These are phyloP conservation scores for Jackrogersella minutella DNA, from an alignment of 495 filamentous ascomycete species.

Conservation along the genomic window DNA sequence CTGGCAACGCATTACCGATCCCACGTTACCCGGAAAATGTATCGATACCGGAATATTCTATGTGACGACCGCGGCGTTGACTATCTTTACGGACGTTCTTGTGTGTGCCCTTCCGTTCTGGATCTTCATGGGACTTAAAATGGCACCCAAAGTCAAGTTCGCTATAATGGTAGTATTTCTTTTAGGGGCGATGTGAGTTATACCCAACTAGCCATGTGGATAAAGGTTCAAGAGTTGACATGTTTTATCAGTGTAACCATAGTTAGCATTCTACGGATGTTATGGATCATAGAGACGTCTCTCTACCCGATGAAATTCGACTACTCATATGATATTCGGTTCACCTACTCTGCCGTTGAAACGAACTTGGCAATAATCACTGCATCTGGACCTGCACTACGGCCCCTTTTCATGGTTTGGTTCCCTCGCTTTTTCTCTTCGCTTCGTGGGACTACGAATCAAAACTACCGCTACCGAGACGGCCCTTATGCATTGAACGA, in stretches of 20 bases:
- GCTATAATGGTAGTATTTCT: conserved; percentile 60
- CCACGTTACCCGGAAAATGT: conserved; percentile 54
- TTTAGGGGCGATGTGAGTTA: conserved; percentile 58
- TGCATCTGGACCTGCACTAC: conserved; percentile 55
- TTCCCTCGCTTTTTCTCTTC: conserved; percentile 48
- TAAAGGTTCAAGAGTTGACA: not conserved
- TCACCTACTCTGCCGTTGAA: conserved; percentile 61
- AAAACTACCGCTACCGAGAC: conserved; percentile 33
- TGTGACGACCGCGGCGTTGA: conserved; percentile 55
- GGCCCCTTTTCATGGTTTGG: conserved; percentile 55
- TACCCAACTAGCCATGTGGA: not conserved
- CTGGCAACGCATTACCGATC: conserved; percentile 50
- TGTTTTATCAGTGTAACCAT: conserved; percentile 57
- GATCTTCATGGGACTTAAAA: conserved; percentile 57
- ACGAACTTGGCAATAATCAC: conserved; percentile 64
- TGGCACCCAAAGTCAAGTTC: conserved; percentile 56
- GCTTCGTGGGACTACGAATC: conserved; percentile 29
- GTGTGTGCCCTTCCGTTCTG: conserved; percentile 59
- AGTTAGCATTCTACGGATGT: conserved; percentile 53
- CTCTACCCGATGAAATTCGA: conserved; percentile 37
- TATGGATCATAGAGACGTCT: conserved; percentile 42
- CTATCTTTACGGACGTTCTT: conserved; percentile 60
- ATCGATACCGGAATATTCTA: conserved; percentile 58
- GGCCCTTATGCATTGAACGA: conserved; percentile 16
- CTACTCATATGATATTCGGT: conserved; percentile 53